Percentiles rank a stretch among this genome's conserved stretches.
Evolutionary conservation across 441 rosid species (phyloP).

Genomic region (Raphanus hybrid): DNA sequence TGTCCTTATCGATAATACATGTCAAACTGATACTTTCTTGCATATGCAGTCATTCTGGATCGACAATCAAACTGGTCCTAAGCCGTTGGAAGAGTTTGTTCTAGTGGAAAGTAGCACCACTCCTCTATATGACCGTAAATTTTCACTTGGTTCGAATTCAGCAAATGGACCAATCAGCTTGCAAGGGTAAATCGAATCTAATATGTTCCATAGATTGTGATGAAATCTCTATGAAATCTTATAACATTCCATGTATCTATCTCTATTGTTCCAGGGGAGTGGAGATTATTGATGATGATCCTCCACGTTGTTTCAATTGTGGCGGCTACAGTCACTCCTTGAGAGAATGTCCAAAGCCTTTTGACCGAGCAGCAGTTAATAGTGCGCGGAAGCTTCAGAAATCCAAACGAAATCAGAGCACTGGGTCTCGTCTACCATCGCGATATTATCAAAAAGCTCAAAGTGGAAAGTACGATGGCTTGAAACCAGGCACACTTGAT

Average conservation of each 20-base stretch:
- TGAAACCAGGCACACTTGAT: constrained; percentile 85
- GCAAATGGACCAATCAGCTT: constrained; percentile 66
- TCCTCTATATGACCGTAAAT: constrained; percentile 96
- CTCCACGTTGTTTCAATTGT: constrained; percentile 96
- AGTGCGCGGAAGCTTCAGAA: constrained; percentile 83
- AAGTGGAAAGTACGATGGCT: constrained; percentile 83
- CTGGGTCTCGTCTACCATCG: constrained; percentile 62
- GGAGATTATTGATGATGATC: constrained; percentile 69
- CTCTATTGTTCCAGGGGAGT: constrained; percentile 60
- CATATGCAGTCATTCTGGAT: constrained; percentile 87
- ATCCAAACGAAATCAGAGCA: constrained; percentile 66
- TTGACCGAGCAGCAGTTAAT: constrained; percentile 77
- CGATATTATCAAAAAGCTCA: constrained; percentile 80
- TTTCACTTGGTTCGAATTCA: constrained; percentile 73
- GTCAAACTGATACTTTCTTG: constrained; percentile 37
- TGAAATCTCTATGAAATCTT: constrained; percentile 11
- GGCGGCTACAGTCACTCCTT: constrained; percentile 88
- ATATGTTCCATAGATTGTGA: background rate
- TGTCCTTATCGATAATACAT: constrained; percentile 21
- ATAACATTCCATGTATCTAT: constrained; percentile 24
- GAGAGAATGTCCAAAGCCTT: constrained; percentile 90
- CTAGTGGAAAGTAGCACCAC: constrained; percentile 58
- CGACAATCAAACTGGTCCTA: constrained; percentile 68
- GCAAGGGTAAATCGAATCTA: constrained; percentile 60
- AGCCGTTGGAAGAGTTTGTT: constrained; percentile 45